Percentiles rank a stretch among this genome's conserved stretches.
Conservation (phyloP, 2,329 filamentous ascomycete species). For the Neocucurbitaria cava region DNA sequence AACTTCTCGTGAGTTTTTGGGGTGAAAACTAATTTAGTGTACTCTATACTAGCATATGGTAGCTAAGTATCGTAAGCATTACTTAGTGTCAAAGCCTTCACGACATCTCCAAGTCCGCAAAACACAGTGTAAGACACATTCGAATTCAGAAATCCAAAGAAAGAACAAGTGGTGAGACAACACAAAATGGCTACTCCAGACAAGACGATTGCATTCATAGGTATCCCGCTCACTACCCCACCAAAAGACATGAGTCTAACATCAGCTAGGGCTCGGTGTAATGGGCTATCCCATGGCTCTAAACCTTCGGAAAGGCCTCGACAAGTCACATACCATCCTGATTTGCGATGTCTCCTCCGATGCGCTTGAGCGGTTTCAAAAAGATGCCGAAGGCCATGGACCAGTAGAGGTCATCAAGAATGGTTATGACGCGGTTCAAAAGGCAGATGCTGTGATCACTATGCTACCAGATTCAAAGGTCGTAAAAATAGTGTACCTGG, state of each 20-base stretch:
- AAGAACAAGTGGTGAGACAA: neutral
- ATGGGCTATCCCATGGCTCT: slow-evolving; percentile 55
- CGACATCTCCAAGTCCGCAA: neutral
- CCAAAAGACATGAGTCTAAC: slow-evolving; percentile 5
- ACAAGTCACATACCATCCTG: slow-evolving; percentile 38
- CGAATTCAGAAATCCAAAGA: neutral
- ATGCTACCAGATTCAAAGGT: slow-evolving; percentile 50
- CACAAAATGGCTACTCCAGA: slow-evolving; percentile 24
- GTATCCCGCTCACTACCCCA: slow-evolving; percentile 5
- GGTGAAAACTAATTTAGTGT: neutral
- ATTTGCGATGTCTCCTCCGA: slow-evolving; percentile 50
- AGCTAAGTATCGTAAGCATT: neutral
- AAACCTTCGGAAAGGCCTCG: slow-evolving; percentile 49
- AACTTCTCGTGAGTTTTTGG: neutral
- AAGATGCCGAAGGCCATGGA: slow-evolving; percentile 44
- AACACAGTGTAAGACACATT: neutral
- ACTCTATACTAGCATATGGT: neutral
- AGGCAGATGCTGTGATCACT: slow-evolving; percentile 51
- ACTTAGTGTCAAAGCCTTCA: neutral
- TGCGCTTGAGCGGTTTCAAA: slow-evolving; percentile 48
- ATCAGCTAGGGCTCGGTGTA: slow-evolving; percentile 44
- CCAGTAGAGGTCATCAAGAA: slow-evolving; percentile 46
- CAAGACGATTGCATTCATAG: slow-evolving; percentile 35
- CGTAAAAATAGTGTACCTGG: slow-evolving; percentile 52
- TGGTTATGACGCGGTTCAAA: slow-evolving; percentile 49